Evolutionary conservation across 148 eudicot species (phyloP).

Genomic region (Arctostaphylos glauca): DNA sequence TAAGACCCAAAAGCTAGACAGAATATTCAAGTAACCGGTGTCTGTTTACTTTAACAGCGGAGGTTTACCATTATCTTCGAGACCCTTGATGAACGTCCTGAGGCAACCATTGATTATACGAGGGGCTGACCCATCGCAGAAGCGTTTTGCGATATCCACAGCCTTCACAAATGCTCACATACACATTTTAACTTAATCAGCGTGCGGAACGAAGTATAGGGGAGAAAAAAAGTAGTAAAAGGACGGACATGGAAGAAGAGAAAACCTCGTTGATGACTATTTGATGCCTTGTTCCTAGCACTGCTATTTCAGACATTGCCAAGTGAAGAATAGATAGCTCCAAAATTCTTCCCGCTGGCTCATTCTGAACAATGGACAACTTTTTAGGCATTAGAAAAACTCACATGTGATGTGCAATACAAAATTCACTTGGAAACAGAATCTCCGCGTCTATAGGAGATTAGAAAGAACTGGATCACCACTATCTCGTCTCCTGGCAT

Average conservation of each 20-base stretch:
- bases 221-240: neutral
- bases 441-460: no score
- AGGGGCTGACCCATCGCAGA: slow-evolving; percentile 90
- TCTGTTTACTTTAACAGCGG: slow-evolving; percentile 10
- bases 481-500: no score
- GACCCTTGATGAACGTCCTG: slow-evolving; percentile 64
- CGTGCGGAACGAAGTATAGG: neutral
- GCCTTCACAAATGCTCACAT: slow-evolving; percentile 45
- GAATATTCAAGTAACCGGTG: neutral
- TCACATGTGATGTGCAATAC: neutral
- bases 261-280: slow-evolving; percentile 89
- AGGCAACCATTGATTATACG: slow-evolving; percentile 84
- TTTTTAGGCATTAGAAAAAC: neutral
- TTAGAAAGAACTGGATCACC: no score
- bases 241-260: slow-evolving; percentile 12
- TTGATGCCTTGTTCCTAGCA: slow-evolving; percentile 68
- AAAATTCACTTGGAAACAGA: neutral
- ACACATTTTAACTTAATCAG: neutral
- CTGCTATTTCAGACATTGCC: slow-evolving; percentile 87
- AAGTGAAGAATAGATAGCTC: slow-evolving; percentile 84
- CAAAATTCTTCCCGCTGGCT: slow-evolving; percentile 73
- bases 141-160: slow-evolving; percentile 89
- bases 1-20: neutral
- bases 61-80: slow-evolving; percentile 19
- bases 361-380: slow-evolving; percentile 26